Conservation (phyloP, 306 rosid species). For the Crotalaria pallida region DNA sequence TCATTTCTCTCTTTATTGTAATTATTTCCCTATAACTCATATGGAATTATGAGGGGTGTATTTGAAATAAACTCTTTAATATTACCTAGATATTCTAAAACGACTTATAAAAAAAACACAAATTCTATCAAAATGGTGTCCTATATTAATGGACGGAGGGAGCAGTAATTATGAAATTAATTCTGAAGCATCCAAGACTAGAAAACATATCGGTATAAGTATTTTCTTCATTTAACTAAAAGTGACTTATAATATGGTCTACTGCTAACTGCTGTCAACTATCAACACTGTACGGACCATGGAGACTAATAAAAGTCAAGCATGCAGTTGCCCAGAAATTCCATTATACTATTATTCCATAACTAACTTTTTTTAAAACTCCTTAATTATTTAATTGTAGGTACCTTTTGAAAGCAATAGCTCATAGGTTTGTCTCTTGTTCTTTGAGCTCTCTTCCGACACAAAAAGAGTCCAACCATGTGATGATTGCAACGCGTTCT, state of each 20-base stretch:
- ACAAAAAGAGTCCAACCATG: background rate
- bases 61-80: no score
- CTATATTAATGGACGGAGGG: no score
- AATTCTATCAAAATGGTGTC: no score
- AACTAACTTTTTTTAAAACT: no score
- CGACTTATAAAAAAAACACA: no score
- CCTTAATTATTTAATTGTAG: background rate
- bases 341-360: no score
- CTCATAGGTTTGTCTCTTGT: no score
- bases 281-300: background rate
- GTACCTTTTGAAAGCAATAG: no score
- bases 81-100: no score
- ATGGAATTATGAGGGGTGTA: no score
- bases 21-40: no score
- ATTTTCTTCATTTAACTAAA: background rate
- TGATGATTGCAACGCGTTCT: constrained; percentile 4
- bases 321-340: background rate
- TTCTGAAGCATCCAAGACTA: background rate
- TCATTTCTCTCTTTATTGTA: no score
- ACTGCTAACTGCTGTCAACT: background rate
- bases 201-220: background rate
- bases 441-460: background rate
- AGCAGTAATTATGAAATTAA: background rate
- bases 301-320: background rate
- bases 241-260: background rate